A percentile compares a stretch with the other conserved stretches of the same genome.
These are phyloP conservation scores for Fusarium siculi DNA, from an alignment of 2,329 filamentous ascomycete species.

Conservation along the genomic window DNA sequence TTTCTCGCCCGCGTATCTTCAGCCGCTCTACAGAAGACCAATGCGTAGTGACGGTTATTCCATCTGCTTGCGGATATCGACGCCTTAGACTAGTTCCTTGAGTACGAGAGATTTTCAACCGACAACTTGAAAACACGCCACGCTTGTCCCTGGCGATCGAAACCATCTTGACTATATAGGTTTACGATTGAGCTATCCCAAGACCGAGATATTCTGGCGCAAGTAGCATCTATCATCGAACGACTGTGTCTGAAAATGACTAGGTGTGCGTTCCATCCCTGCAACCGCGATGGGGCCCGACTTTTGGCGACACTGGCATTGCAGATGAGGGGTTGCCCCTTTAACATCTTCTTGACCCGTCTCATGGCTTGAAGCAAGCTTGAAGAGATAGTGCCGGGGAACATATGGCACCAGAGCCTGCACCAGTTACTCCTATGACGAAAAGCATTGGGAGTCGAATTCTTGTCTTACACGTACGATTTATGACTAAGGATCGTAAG, in stretches of 20 bases:
- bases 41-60: neutral
- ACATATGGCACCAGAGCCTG: neutral
- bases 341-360: neutral
- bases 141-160: neutral
- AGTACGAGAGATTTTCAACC: neutral
- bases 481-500: neutral
- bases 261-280: neutral
- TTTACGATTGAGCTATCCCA: neutral
- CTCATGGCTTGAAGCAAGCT: neutral
- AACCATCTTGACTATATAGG: neutral
- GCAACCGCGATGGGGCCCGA: too few relatives aligned
- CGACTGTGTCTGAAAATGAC: neutral
- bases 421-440: neutral
- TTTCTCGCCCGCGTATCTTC: accelerated
- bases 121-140: neutral
- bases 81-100: neutral
- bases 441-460: neutral
- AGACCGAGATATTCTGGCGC: neutral
- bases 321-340: neutral
- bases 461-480: neutral
- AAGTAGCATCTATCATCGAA: neutral
- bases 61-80: too few relatives aligned
- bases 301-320: too few relatives aligned
- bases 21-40: neutral
- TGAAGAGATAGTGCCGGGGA: neutral